A percentile compares a stretch with the other conserved stretches of the same genome.
Evolutionary conservation across 2,329 filamentous ascomycete species (phyloP).

Genomic region (Talaromyces sp.): DNA sequence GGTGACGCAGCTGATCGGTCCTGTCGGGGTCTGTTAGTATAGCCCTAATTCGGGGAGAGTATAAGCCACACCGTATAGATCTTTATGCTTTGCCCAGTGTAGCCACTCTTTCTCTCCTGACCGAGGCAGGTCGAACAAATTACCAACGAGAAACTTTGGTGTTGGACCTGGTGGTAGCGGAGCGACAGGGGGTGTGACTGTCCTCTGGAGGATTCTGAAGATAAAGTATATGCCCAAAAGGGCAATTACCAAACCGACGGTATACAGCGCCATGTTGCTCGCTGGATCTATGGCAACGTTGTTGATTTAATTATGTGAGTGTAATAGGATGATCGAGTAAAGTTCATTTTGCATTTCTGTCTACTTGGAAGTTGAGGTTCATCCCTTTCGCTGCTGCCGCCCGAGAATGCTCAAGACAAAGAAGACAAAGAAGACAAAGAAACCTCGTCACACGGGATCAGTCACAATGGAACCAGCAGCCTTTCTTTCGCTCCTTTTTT

Average conservation of each 20-base stretch:
- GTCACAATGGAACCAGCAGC: too few species aligned
- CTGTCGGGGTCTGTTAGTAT: constrained; percentile 10
- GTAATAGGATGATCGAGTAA: too few species aligned
- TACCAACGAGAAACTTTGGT: not conserved
- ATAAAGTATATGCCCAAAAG: not conserved
- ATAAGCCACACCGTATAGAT: constrained; percentile 1
- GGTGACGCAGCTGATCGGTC: constrained; percentile 32
- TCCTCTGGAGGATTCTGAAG: not conserved
- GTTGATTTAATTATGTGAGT: too few species aligned
- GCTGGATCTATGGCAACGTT: too few species aligned
- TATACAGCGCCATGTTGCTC: not conserved
- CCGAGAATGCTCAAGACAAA: too few species aligned
- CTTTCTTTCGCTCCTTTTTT: too few species aligned
- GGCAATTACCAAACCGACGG: not conserved
- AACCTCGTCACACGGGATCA: too few species aligned
- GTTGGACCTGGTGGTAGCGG: constrained; percentile 6
- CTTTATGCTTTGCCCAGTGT: constrained; percentile 5
- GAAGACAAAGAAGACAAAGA: too few species aligned
- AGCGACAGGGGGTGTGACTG: not conserved
- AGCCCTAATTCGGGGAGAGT: not conserved
- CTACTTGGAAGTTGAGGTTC: too few species aligned
- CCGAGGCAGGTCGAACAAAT: constrained; percentile 10
- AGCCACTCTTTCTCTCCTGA: constrained; percentile 13
- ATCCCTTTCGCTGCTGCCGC: too few species aligned
- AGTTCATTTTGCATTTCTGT: too few species aligned